A percentile compares a stretch with the other conserved stretches of the same genome.
These are phyloP conservation scores for Pseudodiploospora longispora DNA, from an alignment of 2,329 filamentous ascomycete species.

Conservation along the genomic window DNA sequence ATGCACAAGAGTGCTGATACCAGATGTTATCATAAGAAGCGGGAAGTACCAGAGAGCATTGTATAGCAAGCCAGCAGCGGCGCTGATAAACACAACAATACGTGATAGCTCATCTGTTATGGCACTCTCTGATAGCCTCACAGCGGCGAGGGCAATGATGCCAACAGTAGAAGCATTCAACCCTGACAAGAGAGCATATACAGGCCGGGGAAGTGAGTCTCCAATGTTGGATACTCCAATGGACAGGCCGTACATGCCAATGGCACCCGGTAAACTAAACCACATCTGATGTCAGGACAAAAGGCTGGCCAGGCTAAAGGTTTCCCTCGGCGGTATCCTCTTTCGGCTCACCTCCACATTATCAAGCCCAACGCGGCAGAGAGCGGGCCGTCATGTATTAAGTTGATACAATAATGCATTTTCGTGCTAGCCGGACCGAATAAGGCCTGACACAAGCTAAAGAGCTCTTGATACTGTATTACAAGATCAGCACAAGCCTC, in stretches of 20 bases:
- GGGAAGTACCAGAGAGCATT: conserved; percentile 72
- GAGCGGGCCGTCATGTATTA: conserved; percentile 53
- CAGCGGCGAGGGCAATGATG: conserved; percentile 61
- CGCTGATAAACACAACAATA: conserved; percentile 55
- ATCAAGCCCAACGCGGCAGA: conserved; percentile 52
- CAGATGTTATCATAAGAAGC: conserved; percentile 49
- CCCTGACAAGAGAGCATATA: conserved; percentile 62
- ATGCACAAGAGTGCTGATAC: conserved; percentile 43
- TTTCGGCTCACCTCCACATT: conserved; percentile 47
- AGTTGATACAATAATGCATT: conserved; percentile 60
- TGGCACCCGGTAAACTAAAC: conserved; percentile 54
- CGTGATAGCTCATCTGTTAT: conserved; percentile 58
- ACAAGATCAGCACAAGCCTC: too few relatives aligned
- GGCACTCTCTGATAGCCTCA: conserved; percentile 58
- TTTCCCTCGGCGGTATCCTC: too few relatives aligned
- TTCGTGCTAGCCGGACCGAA: conserved; percentile 64
- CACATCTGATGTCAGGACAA: neutral
- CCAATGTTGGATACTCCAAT: conserved; percentile 55
- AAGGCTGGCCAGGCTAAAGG: conserved; percentile 13
- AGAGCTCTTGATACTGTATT: conserved; percentile 60
- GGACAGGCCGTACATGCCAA: conserved; percentile 62
- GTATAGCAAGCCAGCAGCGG: conserved; percentile 58
- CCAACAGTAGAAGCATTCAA: conserved; percentile 67
- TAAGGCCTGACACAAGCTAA: conserved; percentile 59
- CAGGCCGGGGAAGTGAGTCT: conserved; percentile 49